phyloP scores from a whole-genome alignment of 495 filamentous ascomycete species.

The Penicillium manginii region DNA sequence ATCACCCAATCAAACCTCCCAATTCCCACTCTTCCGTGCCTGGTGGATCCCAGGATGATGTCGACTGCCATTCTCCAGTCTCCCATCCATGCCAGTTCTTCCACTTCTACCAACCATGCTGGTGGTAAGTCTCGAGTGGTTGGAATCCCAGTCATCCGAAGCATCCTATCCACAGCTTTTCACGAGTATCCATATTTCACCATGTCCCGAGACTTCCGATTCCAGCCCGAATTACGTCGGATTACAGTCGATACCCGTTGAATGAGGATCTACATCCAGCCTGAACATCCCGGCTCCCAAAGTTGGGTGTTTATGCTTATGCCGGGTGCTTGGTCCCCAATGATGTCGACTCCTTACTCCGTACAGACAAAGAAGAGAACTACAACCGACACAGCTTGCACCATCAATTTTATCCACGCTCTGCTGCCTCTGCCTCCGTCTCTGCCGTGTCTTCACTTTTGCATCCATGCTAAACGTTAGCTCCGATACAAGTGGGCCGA shows the following conservation, averaged over 20 bases:
- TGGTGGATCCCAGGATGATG: conserved; percentile 4
- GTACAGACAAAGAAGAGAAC: not conserved
- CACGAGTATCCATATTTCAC: not conserved
- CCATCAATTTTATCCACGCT: too few relatives aligned
- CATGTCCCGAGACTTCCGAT: not conserved
- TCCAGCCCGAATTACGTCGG: conserved; percentile 12
- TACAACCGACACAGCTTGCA: not conserved
- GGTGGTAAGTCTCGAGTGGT: conserved; percentile 3
- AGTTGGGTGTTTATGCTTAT: conserved; percentile 3
- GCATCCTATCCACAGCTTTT: not conserved
- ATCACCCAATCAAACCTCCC: not conserved
- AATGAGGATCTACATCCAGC: conserved; percentile 19
- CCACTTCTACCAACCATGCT: conserved; percentile 3
- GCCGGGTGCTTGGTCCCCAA: not conserved
- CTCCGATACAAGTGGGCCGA: conserved; percentile 23
- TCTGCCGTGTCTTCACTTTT: not conserved
- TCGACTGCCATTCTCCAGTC: conserved; percentile 1
- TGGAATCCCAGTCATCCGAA: not conserved
- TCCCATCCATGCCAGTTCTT: not conserved
- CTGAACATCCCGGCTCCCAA: conserved; percentile 8
- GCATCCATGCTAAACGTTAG: conserved; percentile 5
- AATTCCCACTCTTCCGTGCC: not conserved
- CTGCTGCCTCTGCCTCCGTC: too few relatives aligned
- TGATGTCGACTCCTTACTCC: conserved; percentile 1
- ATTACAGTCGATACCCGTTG: conserved; percentile 11